Evolutionary conservation across 2,329 filamentous ascomycete species (phyloP).

Genomic region (Botrytis elliptica): DNA sequence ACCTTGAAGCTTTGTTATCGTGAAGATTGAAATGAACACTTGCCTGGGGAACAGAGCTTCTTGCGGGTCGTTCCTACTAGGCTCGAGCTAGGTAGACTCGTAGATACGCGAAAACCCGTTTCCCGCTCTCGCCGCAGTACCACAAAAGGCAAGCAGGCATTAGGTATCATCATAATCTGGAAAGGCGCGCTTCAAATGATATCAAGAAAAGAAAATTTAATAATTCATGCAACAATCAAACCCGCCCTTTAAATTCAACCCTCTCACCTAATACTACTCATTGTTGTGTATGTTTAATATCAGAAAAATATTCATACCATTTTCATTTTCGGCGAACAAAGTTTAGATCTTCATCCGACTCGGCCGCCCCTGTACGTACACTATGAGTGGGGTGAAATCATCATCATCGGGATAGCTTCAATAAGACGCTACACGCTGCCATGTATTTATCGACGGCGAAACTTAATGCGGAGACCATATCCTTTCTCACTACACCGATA

Average conservation of each 20-base stretch:
- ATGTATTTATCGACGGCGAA: slow-evolving; percentile 36
- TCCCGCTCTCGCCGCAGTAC: neutral
- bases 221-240: slow-evolving; percentile 12
- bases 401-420: slow-evolving; percentile 23
- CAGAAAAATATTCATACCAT: neutral
- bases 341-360: slow-evolving; percentile 8
- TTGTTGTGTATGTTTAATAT: neutral
- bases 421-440: slow-evolving; percentile 28
- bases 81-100: neutral
- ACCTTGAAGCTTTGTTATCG: neutral
- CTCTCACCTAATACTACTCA: neutral
- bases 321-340: neutral
- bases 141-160: neutral
- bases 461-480: slow-evolving; percentile 27
- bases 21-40: neutral
- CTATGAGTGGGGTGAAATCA: slow-evolving; percentile 29
- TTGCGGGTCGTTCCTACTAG: neutral
- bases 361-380: slow-evolving; percentile 20
- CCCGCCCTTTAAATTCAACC: neutral
- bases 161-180: neutral
- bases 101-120: slow-evolving; percentile 8
- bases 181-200: neutral
- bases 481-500: slow-evolving; percentile 21
- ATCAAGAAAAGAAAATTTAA: neutral
- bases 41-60: neutral